Percentiles rank a stretch among this genome's conserved stretches.
These are phyloP conservation scores for Metschnikowia lachancei DNA, from an alignment of 805 yeast genomes.

Conservation along the genomic window DNA sequence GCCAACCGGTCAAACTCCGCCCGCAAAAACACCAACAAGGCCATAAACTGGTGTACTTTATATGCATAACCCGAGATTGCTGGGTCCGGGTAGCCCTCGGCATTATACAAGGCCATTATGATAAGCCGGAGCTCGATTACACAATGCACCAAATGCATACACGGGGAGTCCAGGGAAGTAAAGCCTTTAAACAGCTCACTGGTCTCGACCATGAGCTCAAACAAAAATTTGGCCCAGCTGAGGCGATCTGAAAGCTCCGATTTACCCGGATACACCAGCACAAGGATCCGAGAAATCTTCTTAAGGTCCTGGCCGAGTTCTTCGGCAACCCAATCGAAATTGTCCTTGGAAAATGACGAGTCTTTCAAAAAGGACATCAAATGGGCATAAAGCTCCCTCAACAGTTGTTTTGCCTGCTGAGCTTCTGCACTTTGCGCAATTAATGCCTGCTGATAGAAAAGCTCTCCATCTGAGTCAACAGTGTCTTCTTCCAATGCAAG, in stretches of 20 bases:
- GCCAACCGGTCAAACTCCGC: neutral
- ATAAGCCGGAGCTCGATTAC: neutral
- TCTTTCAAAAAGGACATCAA: too few relatives aligned
- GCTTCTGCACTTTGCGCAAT: too few relatives aligned
- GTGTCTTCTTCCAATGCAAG: too few relatives aligned
- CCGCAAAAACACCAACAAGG: neutral
- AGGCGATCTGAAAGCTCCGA: neutral
- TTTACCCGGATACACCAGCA: too few relatives aligned
- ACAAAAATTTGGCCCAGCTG: neutral
- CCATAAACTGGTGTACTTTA: neutral
- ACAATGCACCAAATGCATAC: neutral
- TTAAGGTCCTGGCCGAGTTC: too few relatives aligned
- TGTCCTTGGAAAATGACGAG: too few relatives aligned
- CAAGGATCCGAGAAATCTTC: too few relatives aligned
- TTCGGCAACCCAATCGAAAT: too few relatives aligned
- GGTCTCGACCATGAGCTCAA: conserved; percentile 1
- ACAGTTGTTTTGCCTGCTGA: too few relatives aligned
- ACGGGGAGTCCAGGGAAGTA: neutral
- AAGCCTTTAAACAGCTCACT: conserved; percentile 1
- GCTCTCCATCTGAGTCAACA: too few relatives aligned
- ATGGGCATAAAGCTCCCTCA: too few relatives aligned
- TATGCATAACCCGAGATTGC: neutral
- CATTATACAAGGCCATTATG: neutral
- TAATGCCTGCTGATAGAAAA: too few relatives aligned
- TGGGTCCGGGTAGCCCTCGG: neutral